These are phyloP conservation scores for Croton setiger DNA, from an alignment of 441 rosid genomes.

Conservation along the genomic window DNA sequence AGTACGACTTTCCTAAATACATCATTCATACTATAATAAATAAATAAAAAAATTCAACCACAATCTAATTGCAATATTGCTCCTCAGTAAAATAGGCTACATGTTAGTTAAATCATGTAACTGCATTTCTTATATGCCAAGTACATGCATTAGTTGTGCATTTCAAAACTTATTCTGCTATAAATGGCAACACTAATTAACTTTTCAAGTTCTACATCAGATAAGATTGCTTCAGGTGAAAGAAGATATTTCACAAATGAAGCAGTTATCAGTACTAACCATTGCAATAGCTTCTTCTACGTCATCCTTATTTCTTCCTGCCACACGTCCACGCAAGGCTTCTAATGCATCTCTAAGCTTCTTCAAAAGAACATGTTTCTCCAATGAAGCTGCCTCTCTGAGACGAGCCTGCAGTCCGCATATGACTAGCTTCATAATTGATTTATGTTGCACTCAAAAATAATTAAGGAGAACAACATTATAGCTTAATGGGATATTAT, in stretches of 20 bases:
- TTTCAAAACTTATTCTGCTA: neutral
- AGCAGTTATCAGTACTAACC: conserved; percentile 44
- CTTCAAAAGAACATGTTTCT: conserved; percentile 95
- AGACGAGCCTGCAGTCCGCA: conserved; percentile 67
- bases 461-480: neutral
- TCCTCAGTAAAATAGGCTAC: neutral
- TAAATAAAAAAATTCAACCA: neutral
- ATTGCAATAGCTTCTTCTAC: conserved; percentile 89
- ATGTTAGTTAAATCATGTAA: neutral
- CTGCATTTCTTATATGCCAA: neutral
- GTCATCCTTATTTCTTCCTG: conserved; percentile 92
- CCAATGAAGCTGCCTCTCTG: conserved; percentile 87
- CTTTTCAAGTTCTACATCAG: neutral
- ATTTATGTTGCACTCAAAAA: conserved; percentile 2
- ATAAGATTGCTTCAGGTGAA: neutral
- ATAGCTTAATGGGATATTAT: neutral
- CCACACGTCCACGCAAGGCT: conserved; percentile 83
- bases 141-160: neutral
- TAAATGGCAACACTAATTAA: neutral
- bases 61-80: neutral
- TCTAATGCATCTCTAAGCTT: conserved; percentile 95
- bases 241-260: conserved; percentile 2
- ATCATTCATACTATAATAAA: neutral
- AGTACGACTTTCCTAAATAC: neutral
- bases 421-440: conserved; percentile 12